Evolutionary conservation across 2,329 filamentous ascomycete species (phyloP).

Genomic region (Stagonosporopsis cucurbitacearum): DNA sequence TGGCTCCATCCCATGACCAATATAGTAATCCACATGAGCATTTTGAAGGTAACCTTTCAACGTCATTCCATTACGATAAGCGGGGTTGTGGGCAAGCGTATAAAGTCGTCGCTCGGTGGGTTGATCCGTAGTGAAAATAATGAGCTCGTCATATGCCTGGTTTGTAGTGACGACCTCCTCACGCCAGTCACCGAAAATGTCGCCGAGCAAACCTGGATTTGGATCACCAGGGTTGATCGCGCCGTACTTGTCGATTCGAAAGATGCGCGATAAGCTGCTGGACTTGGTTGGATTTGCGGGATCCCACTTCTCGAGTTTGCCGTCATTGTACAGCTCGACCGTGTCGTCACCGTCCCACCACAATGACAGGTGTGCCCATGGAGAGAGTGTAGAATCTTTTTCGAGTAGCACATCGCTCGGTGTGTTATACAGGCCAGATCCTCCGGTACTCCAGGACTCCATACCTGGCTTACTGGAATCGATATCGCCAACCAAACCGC

Average conservation of each 20-base stretch:
- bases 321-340: conserved; percentile 23
- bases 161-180: conserved; percentile 18
- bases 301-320: conserved; percentile 23
- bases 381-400: neutral
- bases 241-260: conserved; percentile 14
- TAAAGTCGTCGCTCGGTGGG: conserved; percentile 12
- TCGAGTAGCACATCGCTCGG: conserved; percentile 1
- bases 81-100: conserved; percentile 16
- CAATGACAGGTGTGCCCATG: conserved; percentile 17
- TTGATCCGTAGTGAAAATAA: conserved; percentile 17
- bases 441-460: conserved; percentile 9
- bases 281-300: conserved; percentile 4
- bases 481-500: conserved; percentile 14
- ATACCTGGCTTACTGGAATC: conserved; percentile 12
- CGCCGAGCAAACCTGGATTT: conserved; percentile 17
- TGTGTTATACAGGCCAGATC: conserved; percentile 18
- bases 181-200: conserved; percentile 21
- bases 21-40: conserved; percentile 11
- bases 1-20: conserved; percentile 14
- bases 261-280: conserved; percentile 5
- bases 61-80: conserved; percentile 19
- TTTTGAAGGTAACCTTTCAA: conserved; percentile 21
- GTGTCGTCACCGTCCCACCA: conserved; percentile 23
- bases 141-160: conserved; percentile 5
- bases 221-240: conserved; percentile 13